Percentiles rank a stretch among this genome's conserved stretches.
phyloP scores from a whole-genome alignment of 306 rosid genomes.

The Trichosanthes cucumerina region DNA sequence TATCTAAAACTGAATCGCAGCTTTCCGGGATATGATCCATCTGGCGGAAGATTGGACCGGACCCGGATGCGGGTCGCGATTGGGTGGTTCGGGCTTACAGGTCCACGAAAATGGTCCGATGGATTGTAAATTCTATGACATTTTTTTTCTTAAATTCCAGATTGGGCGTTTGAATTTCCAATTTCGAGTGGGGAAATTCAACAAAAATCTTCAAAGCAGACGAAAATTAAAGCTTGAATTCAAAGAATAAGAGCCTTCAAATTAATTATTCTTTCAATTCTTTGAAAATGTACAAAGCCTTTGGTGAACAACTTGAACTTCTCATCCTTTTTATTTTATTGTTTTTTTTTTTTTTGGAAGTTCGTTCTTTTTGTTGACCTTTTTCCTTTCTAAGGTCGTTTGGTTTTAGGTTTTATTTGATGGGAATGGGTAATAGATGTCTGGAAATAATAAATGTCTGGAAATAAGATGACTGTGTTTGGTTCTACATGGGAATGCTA shows the following conservation, averaged over 20 bases:
- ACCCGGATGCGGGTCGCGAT: not conserved
- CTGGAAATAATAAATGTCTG: too few relatives aligned
- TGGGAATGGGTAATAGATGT: too few relatives aligned
- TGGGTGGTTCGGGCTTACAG: not conserved
- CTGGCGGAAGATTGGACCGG: not conserved
- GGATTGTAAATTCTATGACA: not conserved
- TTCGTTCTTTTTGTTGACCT: too few relatives aligned
- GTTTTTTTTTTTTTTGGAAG: not conserved
- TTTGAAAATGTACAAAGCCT: not conserved
- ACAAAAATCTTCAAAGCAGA: not conserved
- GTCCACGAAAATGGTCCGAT: not conserved
- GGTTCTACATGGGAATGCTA: too few relatives aligned
- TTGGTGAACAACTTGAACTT: not conserved
- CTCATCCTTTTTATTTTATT: not conserved
- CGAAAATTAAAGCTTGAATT: not conserved
- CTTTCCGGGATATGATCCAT: not conserved
- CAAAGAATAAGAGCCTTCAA: not conserved
- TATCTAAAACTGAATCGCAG: not conserved
- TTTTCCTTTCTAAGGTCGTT: too few relatives aligned
- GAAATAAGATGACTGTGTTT: too few relatives aligned
- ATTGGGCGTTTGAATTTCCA: not conserved
- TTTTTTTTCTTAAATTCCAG: not conserved
- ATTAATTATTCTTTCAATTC: not conserved
- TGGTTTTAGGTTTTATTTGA: too few relatives aligned
- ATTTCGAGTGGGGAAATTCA: not conserved